Percentiles rank a stretch among this genome's conserved stretches.
Evolutionary conservation across 768 basidiomycete genomes (phyloP).

Genomic region (Dacryopinax primogenitus): DNA sequence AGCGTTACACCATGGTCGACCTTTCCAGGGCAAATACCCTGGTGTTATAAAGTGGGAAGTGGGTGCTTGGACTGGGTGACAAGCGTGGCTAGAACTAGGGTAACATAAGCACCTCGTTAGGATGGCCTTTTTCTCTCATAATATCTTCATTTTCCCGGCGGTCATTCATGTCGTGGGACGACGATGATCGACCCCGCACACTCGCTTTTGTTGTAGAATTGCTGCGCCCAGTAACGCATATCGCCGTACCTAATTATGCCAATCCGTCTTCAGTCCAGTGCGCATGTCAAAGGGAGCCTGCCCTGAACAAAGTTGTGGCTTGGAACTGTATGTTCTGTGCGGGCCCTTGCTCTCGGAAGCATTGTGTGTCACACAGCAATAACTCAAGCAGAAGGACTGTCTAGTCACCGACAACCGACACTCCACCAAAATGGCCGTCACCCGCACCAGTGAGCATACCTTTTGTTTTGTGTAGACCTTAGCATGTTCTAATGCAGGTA

Average conservation of each 20-base stretch:
- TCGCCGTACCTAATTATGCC: background rate
- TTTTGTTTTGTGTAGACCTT: background rate
- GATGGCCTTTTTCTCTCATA: background rate
- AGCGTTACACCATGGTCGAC: background rate
- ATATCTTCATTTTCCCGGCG: background rate
- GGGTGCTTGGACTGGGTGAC: background rate
- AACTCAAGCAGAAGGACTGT: background rate
- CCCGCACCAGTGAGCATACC: conserved; percentile 12
- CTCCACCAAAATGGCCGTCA: background rate
- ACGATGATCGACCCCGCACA: too few species aligned
- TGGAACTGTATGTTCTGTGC: background rate
- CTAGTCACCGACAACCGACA: conserved; percentile 8
- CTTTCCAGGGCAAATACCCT: background rate
- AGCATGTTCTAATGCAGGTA: background rate
- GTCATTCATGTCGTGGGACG: too few species aligned
- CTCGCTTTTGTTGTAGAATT: background rate
- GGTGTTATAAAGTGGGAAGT: background rate
- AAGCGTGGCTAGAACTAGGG: background rate
- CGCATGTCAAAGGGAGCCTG: too few species aligned
- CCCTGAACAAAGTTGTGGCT: conserved; percentile 8
- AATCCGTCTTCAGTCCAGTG: too few species aligned
- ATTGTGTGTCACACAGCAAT: background rate
- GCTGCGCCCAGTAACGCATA: background rate
- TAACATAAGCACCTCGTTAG: background rate
- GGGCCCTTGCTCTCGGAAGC: conserved; percentile 1